Percentiles rank a stretch among this genome's conserved stretches.
Evolutionary conservation across 164 flowering plant genomes (phyloP).

Genomic region (Santalum album): DNA sequence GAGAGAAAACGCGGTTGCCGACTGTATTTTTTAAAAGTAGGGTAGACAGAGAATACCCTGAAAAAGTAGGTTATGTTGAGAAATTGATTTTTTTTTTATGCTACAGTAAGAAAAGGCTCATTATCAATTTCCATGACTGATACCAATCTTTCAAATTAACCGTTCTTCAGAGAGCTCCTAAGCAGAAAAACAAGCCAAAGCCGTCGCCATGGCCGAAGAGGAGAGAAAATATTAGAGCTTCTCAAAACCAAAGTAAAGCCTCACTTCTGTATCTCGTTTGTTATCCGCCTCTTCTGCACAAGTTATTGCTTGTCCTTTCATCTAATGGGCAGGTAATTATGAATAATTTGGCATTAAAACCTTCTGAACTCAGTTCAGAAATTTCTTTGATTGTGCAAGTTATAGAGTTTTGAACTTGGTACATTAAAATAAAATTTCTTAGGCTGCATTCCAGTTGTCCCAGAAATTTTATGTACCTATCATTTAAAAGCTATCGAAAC

Average conservation of each 20-base stretch:
- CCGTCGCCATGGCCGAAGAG: slow-evolving; percentile 48
- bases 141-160: slow-evolving; percentile 67
- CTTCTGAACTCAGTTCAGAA: background rate
- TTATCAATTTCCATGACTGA: slow-evolving; percentile 93
- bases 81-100: no score
- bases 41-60: no score
- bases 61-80: no score
- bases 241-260: slow-evolving; percentile 42
- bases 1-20: no score
- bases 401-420: no score
- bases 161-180: slow-evolving; percentile 19
- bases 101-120: no score
- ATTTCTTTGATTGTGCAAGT: no score
- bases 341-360: background rate
- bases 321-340: background rate
- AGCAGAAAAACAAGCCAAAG: slow-evolving; percentile 35
- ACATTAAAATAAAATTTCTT: no score
- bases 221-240: slow-evolving; percentile 28
- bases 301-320: background rate
- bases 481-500: no score
- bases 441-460: no score
- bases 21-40: no score
- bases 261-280: slow-evolving; percentile 64
- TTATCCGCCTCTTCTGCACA: background rate
- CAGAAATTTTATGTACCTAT: no score